Evolutionary conservation across 75 land plant species (phyloP).

Genomic region (Cunninghamia lanceolata): DNA sequence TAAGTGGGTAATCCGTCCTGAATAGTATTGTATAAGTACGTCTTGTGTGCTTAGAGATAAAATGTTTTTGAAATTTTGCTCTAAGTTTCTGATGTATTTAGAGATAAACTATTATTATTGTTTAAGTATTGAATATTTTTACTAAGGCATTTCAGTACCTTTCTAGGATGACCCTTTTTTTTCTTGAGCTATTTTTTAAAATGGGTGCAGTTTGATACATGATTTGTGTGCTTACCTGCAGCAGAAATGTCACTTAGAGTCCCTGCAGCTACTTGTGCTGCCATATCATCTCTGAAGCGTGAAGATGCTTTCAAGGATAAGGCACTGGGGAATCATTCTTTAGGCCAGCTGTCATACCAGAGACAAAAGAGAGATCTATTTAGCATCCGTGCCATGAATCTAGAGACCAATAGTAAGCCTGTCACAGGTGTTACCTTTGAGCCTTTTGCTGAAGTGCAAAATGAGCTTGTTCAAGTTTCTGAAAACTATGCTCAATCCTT

Average conservation of each 20-base stretch:
- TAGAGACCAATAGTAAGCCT: constrained; percentile 19
- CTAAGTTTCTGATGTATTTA: background rate
- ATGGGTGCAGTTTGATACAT: background rate
- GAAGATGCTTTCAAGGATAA: background rate
- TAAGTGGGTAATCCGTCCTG: background rate
- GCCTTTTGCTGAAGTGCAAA: constrained; percentile 87
- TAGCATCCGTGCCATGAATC: constrained; percentile 14
- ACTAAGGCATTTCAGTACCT: no score
- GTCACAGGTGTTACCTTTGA: constrained; percentile 72
- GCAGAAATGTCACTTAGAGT: background rate
- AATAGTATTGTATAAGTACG: background rate
- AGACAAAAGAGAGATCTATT: background rate
- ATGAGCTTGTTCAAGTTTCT: constrained; percentile 69
- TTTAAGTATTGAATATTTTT: background rate
- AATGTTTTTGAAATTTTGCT: background rate
- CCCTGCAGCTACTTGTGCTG: background rate
- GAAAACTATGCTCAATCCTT: constrained; percentile 50
- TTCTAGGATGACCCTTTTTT: background rate
- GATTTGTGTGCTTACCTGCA: background rate
- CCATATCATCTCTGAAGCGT: background rate
- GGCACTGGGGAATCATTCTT: background rate
- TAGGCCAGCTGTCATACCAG: background rate
- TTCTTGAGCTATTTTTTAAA: background rate
- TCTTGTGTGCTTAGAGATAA: background rate
- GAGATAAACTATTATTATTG: background rate